Percentiles rank a stretch among this genome's conserved stretches.
These are phyloP conservation scores for Cryphonectria japonica DNA, from an alignment of 2,329 filamentous ascomycete species.

Conservation along the genomic window DNA sequence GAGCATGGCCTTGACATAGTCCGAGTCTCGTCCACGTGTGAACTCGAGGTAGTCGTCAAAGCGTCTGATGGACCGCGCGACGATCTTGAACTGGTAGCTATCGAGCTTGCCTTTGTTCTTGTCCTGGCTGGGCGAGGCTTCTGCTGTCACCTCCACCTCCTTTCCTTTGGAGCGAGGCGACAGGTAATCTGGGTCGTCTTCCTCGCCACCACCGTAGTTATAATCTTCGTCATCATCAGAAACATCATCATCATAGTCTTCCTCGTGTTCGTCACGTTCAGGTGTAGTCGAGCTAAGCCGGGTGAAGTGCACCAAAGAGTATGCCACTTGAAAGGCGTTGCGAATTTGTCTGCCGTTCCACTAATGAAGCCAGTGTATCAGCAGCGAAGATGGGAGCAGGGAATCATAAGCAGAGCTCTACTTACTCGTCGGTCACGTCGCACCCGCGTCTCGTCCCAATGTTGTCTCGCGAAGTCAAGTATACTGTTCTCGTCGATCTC, in stretches of 20 bases:
- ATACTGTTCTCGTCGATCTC: neutral
- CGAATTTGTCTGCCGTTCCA: neutral
- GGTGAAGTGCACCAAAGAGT: neutral
- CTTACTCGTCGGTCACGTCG: neutral
- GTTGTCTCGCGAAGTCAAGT: neutral
- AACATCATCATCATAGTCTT: neutral
- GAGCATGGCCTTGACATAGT: neutral
- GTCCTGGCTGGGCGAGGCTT: neutral
- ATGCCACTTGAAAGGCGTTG: neutral
- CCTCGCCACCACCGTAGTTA: neutral
- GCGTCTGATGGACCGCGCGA: neutral
- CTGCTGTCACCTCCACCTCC: neutral
- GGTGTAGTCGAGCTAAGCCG: neutral
- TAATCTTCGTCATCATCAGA: neutral
- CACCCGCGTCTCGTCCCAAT: neutral
- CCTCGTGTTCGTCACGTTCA: neutral
- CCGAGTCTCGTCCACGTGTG: slow-evolving; percentile 17
- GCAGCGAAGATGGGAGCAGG: neutral
- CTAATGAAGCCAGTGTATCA: neutral
- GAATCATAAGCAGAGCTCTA: neutral
- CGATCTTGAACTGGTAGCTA: neutral
- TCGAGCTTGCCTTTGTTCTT: neutral
- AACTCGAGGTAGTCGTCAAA: slow-evolving; percentile 19
- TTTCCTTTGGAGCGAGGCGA: neutral
- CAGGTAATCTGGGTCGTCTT: neutral